Base-by-base conservation (phyloP, 805 yeast species). In the Saccharomycopsis olivae region DNA sequence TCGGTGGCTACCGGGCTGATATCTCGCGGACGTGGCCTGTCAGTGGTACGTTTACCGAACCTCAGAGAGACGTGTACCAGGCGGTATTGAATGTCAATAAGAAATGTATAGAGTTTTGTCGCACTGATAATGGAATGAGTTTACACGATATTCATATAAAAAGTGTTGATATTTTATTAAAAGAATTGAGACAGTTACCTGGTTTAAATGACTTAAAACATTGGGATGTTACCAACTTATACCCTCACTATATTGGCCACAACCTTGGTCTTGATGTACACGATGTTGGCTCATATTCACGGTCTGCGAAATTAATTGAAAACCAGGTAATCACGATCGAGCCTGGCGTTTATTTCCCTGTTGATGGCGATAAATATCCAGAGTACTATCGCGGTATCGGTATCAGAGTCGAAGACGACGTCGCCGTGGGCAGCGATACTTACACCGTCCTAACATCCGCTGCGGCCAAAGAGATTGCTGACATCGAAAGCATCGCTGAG, bases 11-110 rank as follows among this genome's bases (percentile, higher is more conserved):
- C 58, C 78, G 95, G 54, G 78, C 96, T 1, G 99, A 92, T 59
- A 92, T 92, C 34, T 88, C 97, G 2, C 70, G 99, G 48, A 81
- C 96, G 0, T 92, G 97, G 96, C 98, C 98, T 4, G 79, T 77
- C 35, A 70, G 71, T 29, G 85, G 94, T 2, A 63, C 60, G 36
- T 92, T 92, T 56, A 60, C 82, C 2, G 72, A 65, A 8, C 75
- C 95, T 2, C 98, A 92, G 58, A 69, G 69, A 38, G 97, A 89
- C 45, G 60, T 92, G 16, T 92, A 92, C 55, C 81, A 85, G 51
- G 95, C 89, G 2, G 95, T 92, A 4, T 62, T 92, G 35, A 76
- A 76, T 49, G 94, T 86, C 14, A 84, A 92, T 51, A 80, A 78
- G 54, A 62, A 70, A 39, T 83, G 95, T 53, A 86, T 92, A 43